Base-by-base conservation (phyloP, 139 green algal species). In the Tetradesmus obliquus region DNA sequence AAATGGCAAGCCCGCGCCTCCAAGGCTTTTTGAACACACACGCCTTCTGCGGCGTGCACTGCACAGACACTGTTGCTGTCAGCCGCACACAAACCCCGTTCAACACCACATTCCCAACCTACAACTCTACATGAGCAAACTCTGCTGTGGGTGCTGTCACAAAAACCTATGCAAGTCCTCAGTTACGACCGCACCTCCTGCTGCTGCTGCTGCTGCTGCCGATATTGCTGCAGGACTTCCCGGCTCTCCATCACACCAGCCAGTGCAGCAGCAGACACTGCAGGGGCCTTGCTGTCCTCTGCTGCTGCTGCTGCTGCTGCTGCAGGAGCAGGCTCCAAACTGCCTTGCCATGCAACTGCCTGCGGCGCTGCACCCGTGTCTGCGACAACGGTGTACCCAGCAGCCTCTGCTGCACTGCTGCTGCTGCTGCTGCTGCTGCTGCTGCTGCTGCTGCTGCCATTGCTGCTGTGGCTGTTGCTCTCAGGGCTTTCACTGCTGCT, bases 401-500 rank as follows among this genome's bases (percentile, higher is more conserved):
- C 54, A 71, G 82, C 20, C 58, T 19, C 22, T 22, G n/a, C 74
- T 53, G 45, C 55, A 54, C 90, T 69, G 82, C 55, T 74, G 84
- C 86, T 87, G 74, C 86, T 20, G 85, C 90, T n/a, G 86, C 53
- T 57, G 66, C 76, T 58, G 6, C 53, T 71, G 45, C 90, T 91
- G 86, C 60, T 83, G 62, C 15, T 20, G 85, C 90, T n/a, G 86
- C 53, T 57, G 66, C 76, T 58, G 6, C 53, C 80, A 66, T 55
- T 71, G 45, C 90, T 91, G 86, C 60, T 83, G 62, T 79, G 71
- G 69, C 91, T 91, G 87, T 79, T 94, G 57, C 32, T 88, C 74
- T 55, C 12, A 7, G 24, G 20, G 57, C 88, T 93, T 51, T 83
- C 79, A 74, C 55, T 92, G 90, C 71, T 93, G 90, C 72, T 90